Evolutionary conservation across 768 basidiomycete species (phyloP).

Genomic region (Podaxis pistillaris): DNA sequence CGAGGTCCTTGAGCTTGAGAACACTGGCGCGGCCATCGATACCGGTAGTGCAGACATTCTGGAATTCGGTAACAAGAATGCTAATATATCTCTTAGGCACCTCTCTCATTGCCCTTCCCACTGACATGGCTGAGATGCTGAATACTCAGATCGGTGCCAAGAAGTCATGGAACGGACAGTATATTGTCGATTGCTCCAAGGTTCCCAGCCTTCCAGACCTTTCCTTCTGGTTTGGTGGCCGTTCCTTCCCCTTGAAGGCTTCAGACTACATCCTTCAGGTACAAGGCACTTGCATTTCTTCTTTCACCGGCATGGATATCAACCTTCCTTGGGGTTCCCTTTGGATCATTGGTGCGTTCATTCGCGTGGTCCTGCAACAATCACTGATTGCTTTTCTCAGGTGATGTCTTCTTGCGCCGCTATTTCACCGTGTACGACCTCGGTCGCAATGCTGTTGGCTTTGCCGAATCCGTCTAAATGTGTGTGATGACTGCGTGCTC

Average conservation of each 20-base stretch:
- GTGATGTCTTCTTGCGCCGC: constrained; percentile 89
- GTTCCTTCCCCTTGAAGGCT: constrained; percentile 75
- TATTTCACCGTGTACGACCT: constrained; percentile 92
- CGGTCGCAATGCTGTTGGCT: constrained; percentile 77
- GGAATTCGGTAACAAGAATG: not conserved
- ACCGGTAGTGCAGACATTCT: constrained; percentile 51
- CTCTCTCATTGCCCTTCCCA: constrained; percentile 89
- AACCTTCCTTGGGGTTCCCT: constrained; percentile 75
- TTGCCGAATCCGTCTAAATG: constrained; percentile 48
- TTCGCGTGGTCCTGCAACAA: not conserved
- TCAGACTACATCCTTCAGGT: constrained; percentile 89
- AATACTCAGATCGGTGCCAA: constrained; percentile 93
- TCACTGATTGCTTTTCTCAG: constrained; percentile 29
- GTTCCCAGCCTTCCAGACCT: constrained; percentile 84
- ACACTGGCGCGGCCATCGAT: constrained; percentile 91
- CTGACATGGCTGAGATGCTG: constrained; percentile 96
- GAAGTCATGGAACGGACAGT: constrained; percentile 96
- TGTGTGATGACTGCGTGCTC: not conserved
- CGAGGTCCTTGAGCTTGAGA: constrained; percentile 86
- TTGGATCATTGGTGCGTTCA: constrained; percentile 80
- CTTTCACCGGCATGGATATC: constrained; percentile 92
- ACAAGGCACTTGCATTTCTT: constrained; percentile 89
- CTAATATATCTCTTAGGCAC: constrained; percentile 55
- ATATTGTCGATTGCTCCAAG: constrained; percentile 83
- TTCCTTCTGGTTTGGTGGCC: constrained; percentile 79